phyloP scores from a whole-genome alignment of 305 asterid species.

The Euphrasia arctica region DNA sequence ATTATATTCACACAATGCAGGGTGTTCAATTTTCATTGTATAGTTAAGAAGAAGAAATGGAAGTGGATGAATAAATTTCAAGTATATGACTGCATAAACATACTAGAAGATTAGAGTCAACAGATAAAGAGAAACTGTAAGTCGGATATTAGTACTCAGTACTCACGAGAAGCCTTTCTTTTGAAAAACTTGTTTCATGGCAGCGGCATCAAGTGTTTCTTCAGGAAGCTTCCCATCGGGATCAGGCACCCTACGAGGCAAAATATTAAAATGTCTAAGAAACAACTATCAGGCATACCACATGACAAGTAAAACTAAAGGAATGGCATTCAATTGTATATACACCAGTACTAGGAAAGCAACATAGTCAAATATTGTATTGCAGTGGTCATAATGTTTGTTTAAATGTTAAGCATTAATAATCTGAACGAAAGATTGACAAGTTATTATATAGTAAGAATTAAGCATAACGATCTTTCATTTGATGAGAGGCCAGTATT shows the following conservation, averaged over 20 bases:
- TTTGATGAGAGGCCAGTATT: too few relatives aligned
- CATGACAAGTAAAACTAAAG: neutral
- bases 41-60: neutral
- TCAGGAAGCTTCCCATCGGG: slow-evolving; percentile 87
- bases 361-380: too few relatives aligned
- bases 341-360: too few relatives aligned
- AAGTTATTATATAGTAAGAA: too few relatives aligned
- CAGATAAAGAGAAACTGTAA: slow-evolving; percentile 5
- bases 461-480: too few relatives aligned
- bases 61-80: neutral
- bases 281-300: slow-evolving; percentile 7
- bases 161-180: slow-evolving; percentile 93
- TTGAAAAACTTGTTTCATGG: slow-evolving; percentile 62
- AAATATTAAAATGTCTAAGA: slow-evolving; percentile 14
- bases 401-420: neutral
- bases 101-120: slow-evolving; percentile 6
- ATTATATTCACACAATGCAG: neutral
- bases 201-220: slow-evolving; percentile 64
- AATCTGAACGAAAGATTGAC: too few relatives aligned
- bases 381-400: too few relatives aligned
- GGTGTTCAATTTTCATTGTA: slow-evolving; percentile 15
- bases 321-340: too few relatives aligned
- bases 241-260: slow-evolving; percentile 63
- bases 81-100: slow-evolving; percentile 3
- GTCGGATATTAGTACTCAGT: slow-evolving; percentile 22